Evolutionary conservation across 1,284 basidiomycete genomes (phyloP), one percentile per base, ranked within the genome.

Genomic region (Boletellus deceptivus): DNA sequence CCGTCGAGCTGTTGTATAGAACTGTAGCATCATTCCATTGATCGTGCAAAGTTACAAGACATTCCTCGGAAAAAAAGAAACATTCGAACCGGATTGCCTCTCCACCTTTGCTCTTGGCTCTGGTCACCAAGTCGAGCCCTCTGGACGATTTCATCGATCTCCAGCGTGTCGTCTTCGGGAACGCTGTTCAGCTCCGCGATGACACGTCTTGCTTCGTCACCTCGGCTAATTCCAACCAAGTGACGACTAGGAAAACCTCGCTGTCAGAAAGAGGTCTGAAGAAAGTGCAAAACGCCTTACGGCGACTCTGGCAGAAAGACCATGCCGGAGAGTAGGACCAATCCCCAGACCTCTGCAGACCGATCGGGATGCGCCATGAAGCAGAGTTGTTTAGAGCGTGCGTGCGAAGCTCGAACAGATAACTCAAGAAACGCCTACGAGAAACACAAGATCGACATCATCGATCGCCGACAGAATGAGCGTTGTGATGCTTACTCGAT

Each of bases 271-370:
- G 4, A 27, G 3, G 6, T 6, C 33, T 31, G 25, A 10, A 25
- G 45, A 20, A 27, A 36, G 13, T 7, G 14, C 27, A 22, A 25
- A 37, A 6, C 24, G 20, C 49, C 83, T 24, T 65, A 85, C 81
- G 84, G 85, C n/a, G 86, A 90, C 65, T 91, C 89, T 1, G 89
- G 89, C 1, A 92, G 72, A 74, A 87, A 84, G 63, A 86, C 77
- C 27, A 88, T 81, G 11, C 87, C 88, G 14, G 80, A 80, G 27
- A 86, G 74, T 29, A 89, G 70, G 43, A 85, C 76, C 9, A 84
- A 58, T 36, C 86, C 87, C 80, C 84, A 86, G 17, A 80, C 58
- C 59, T 70, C 60, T 89, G 86, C 2, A 89, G 68, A 11, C 84
- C 85, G 24, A 86, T 77, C 4, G 84, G 85, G 24, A 85, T 73